Base-by-base conservation (phyloP, 2,329 filamentous ascomycete species). In the Rugonectria rugulosa region DNA sequence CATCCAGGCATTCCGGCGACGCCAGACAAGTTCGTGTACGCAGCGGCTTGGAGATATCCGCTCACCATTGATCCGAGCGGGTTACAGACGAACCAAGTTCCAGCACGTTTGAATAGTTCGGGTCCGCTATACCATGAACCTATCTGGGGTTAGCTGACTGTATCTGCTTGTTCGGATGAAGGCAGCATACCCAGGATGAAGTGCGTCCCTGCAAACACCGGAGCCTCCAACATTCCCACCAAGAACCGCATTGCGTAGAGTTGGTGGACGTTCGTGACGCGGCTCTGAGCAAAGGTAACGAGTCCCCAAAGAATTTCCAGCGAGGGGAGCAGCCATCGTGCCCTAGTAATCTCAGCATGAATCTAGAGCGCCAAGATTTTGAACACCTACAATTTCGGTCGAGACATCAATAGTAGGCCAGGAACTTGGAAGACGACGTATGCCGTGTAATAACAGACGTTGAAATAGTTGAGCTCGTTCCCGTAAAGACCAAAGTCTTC, bases 1-100 rank as follows among this genome's bases (percentile, higher is more conserved):
- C 79, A 82, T 0, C 80, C 81, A 0, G 77, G 67, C 69, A 79
- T 73, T 0, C 80, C 80, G 4, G 64, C 66, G 1, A 78, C 71
- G 0, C 79, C 79, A 3, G 53, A 52, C 1, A 64, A 46, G 24
- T 59, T 59, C 1, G 20, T 57, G 20, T 82, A 82, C 0, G 79
- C 79, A 1, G 69, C 70, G 1, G 69, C 67, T 51, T 72, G 70
- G 0, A 72, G 62, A 17, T 72, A 71, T 1, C 64, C 56, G 20
- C 54, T 55, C 19, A 63, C 53, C 60, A 63, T 63, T 52, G 63
- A 61, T 0, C 62, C 68, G 10, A 65, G 44, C 3, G 50, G 50
- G 17, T 54, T 48, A n/a, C 50, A 54, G 32, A 57, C 17, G 27
- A 54, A 57, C 55, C 55, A 57, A 1, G 44, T 50, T 34, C 55